These are phyloP conservation scores for Penicillium paxilli DNA, from an alignment of 495 filamentous ascomycete species.

Conservation along the genomic window DNA sequence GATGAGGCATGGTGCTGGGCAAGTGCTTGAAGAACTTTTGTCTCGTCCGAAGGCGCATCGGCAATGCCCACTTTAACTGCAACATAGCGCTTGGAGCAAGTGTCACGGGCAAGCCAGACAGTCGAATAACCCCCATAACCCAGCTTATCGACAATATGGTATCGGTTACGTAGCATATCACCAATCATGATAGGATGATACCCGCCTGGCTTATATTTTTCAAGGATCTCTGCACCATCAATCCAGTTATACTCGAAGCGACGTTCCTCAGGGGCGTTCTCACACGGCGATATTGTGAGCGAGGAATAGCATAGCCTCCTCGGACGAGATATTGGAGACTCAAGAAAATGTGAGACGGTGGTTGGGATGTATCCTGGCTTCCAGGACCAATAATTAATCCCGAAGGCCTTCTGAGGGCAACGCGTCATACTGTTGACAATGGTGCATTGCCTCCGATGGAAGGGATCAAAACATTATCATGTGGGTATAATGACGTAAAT, in stretches of 20 bases:
- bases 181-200: slow-evolving; percentile 51
- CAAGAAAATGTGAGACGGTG: too few relatives aligned
- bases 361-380: too few relatives aligned
- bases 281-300: too few relatives aligned
- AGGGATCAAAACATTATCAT: too few relatives aligned
- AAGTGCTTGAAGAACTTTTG: slow-evolving; percentile 24
- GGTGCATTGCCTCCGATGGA: too few relatives aligned
- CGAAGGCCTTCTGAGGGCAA: too few relatives aligned
- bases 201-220: slow-evolving; percentile 33
- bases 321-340: too few relatives aligned
- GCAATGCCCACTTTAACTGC: slow-evolving; percentile 34
- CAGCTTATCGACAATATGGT: slow-evolving; percentile 54
- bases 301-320: too few relatives aligned
- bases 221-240: slow-evolving; percentile 31
- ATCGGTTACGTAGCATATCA: slow-evolving; percentile 38
- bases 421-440: too few relatives aligned
- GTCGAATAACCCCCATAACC: slow-evolving; percentile 52
- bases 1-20: neutral
- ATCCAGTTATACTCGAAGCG: slow-evolving; percentile 34
- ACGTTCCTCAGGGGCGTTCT: neutral
- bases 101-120: slow-evolving; percentile 56
- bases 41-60: slow-evolving; percentile 4
- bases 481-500: too few relatives aligned
- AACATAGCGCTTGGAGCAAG: slow-evolving; percentile 26
- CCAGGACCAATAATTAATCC: too few relatives aligned